phyloP scores from a whole-genome alignment of 2,329 filamentous ascomycete species.

The Ramichloridium luteum region DNA sequence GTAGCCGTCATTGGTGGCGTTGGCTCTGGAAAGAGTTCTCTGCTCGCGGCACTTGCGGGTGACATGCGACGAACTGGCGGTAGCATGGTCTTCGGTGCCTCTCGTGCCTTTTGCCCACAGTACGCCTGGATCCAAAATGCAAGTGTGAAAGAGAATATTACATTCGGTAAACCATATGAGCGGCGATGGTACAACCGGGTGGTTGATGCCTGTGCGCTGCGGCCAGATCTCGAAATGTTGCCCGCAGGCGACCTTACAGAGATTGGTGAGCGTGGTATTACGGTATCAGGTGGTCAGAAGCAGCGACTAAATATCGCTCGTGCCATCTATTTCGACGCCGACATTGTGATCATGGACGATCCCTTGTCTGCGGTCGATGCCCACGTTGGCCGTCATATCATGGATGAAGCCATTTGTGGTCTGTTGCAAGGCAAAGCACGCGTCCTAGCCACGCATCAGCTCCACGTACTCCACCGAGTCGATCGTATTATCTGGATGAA shows the following conservation, averaged over 20 bases:
- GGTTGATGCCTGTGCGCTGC: conserved; percentile 73
- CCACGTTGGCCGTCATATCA: conserved; percentile 58
- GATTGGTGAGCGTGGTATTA: conserved; percentile 91
- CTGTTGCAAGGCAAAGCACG: conserved; percentile 80
- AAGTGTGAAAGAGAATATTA: conserved; percentile 74
- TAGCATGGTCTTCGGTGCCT: conserved; percentile 61
- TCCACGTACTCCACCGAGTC: conserved; percentile 82
- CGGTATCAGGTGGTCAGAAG: conserved; percentile 89
- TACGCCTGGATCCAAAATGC: conserved; percentile 97
- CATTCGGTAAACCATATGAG: conserved; percentile 69
- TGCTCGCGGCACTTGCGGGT: conserved; percentile 78
- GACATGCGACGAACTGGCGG: conserved; percentile 82
- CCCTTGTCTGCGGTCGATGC: conserved; percentile 46
- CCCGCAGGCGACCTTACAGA: conserved; percentile 80
- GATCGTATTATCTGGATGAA: conserved; percentile 93
- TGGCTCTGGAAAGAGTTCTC: conserved; percentile 77
- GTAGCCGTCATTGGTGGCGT: conserved; percentile 81
- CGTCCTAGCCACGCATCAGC: conserved; percentile 85
- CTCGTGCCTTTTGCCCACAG: conserved; percentile 83
- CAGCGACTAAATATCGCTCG: conserved; percentile 90
- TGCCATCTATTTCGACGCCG: conserved; percentile 53
- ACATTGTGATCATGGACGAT: conserved; percentile 53
- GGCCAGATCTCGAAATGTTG: conserved; percentile 83
- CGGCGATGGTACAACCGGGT: conserved; percentile 70
- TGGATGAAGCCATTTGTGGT: conserved; percentile 87